These are phyloP conservation scores for Phytophthora lateralis DNA, from an alignment of 352 stramenopile species.

Conservation along the genomic window DNA sequence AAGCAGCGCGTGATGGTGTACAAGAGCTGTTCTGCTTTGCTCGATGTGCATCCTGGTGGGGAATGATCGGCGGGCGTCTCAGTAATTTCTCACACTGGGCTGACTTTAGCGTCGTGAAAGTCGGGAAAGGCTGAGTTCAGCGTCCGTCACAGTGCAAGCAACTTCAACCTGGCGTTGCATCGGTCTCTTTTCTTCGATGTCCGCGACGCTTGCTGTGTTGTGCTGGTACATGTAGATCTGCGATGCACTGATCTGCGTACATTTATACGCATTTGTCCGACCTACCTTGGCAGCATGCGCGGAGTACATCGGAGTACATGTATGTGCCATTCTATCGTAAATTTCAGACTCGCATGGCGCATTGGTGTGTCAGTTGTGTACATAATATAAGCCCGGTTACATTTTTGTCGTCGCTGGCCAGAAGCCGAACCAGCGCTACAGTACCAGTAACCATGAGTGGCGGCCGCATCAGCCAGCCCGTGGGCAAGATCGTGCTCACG, in stretches of 20 bases:
- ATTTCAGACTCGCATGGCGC: no score
- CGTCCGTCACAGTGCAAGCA: background rate
- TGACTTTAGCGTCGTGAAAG: background rate
- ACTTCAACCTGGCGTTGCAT: background rate
- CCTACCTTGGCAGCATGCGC: no score
- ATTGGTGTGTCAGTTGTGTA: background rate
- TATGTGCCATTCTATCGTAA: no score
- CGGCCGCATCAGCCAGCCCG: constrained; percentile 76
- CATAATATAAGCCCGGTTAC: background rate
- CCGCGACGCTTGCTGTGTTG: no score
- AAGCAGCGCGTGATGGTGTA: constrained; percentile 1
- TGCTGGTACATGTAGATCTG: no score
- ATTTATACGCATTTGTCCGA: no score
- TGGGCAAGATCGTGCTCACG: constrained; percentile 92
- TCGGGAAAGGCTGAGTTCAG: background rate
- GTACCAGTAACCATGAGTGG: constrained; percentile 67
- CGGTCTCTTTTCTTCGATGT: no score
- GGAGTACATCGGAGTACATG: no score
- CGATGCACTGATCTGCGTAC: no score
- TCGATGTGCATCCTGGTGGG: background rate
- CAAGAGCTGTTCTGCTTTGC: background rate
- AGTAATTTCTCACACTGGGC: background rate
- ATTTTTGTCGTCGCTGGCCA: background rate
- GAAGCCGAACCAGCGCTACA: no score
- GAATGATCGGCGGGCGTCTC: background rate